Conservation (phyloP, 495 filamentous ascomycete genomes). For the Neurospora sublineolata region DNA sequence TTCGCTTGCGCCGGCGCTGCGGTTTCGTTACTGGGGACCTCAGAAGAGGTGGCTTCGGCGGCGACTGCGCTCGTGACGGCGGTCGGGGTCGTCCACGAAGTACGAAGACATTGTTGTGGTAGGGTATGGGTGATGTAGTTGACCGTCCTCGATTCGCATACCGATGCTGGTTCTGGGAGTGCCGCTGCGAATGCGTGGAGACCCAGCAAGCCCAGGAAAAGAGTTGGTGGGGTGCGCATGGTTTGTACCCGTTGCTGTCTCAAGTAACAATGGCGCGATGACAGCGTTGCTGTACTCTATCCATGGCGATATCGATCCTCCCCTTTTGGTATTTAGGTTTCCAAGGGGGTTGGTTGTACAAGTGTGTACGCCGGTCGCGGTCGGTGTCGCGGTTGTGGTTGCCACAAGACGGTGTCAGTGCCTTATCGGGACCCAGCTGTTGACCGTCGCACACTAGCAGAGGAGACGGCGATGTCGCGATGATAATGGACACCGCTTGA, state of each 20-base stretch:
- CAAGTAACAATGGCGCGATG: neutral
- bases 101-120: slow-evolving; percentile 63
- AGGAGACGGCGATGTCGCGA: neutral
- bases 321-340: slow-evolving; percentile 1
- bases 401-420: neutral
- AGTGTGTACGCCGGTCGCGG: neutral
- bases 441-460: neutral
- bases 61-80: slow-evolving; percentile 10
- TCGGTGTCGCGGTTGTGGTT: neutral
- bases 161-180: slow-evolving; percentile 4
- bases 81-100: slow-evolving; percentile 25
- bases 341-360: neutral
- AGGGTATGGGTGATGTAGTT: slow-evolving; percentile 75
- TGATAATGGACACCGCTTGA: neutral
- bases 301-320: slow-evolving; percentile 12
- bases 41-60: slow-evolving; percentile 4
- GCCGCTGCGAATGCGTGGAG: slow-evolving; percentile 12
- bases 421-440: neutral
- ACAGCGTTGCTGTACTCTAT: slow-evolving; percentile 4
- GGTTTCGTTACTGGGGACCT: slow-evolving; percentile 1
- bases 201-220: slow-evolving; percentile 14
- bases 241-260: slow-evolving; percentile 9
- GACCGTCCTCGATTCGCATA: slow-evolving; percentile 54
- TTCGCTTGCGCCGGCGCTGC: slow-evolving; percentile 4
- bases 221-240: slow-evolving; percentile 12